Evolutionary conservation across 2,329 filamentous ascomycete genomes (phyloP).

Genomic region (Stachybotrys chartarum): DNA sequence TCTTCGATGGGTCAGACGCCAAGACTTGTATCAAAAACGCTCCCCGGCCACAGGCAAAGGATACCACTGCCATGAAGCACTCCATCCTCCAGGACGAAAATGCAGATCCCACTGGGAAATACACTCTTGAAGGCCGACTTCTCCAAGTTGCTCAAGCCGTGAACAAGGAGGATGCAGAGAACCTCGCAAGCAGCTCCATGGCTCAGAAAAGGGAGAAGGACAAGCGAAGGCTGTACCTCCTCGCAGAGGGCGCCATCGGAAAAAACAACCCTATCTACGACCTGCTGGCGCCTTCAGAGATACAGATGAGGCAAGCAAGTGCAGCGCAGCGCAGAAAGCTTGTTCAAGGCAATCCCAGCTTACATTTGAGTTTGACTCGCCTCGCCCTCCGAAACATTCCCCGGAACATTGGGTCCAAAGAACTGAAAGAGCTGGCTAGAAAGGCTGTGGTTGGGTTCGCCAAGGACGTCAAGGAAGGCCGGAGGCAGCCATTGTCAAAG

Average conservation of each 20-base stretch:
- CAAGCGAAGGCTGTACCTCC: conserved; percentile 81
- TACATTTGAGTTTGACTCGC: conserved; percentile 84
- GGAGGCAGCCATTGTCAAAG: conserved; percentile 72
- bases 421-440: conserved; percentile 83
- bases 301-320: conserved; percentile 83
- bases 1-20: conserved; percentile 70
- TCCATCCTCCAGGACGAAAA: conserved; percentile 86
- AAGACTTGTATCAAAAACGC: conserved; percentile 68
- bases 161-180: conserved; percentile 70
- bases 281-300: conserved; percentile 68
- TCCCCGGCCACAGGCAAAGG: conserved; percentile 49
- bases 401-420: conserved; percentile 73
- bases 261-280: conserved; percentile 71
- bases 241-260: conserved; percentile 78
- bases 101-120: conserved; percentile 72
- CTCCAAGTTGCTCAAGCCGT: conserved; percentile 81
- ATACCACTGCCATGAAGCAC: conserved; percentile 50
- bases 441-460: conserved; percentile 94
- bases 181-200: conserved; percentile 64
- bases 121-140: conserved; percentile 85
- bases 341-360: conserved; percentile 81
- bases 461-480: conserved; percentile 74
- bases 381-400: conserved; percentile 90
- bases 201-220: conserved; percentile 65
- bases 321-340: conserved; percentile 81